Percentiles rank a stretch among this genome's conserved stretches.
Evolutionary conservation across 192 early-diverging fungal genomes (phyloP).

Genomic region (Borealophlyctis nickersoniae): DNA sequence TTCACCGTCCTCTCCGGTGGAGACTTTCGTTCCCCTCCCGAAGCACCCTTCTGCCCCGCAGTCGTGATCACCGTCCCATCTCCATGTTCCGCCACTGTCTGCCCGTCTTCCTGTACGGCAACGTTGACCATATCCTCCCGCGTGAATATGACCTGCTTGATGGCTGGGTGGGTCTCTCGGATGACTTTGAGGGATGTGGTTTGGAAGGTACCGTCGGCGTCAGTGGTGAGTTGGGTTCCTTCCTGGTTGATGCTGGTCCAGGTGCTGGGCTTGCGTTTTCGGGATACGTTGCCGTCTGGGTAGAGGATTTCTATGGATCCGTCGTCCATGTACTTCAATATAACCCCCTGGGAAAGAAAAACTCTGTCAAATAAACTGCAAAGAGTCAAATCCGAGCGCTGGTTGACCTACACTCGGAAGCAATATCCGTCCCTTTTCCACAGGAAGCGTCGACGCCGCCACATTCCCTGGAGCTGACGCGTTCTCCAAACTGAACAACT

Average conservation of each 20-base stretch:
- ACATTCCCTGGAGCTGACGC: conserved; percentile 1
- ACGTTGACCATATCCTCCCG: conserved; percentile 35
- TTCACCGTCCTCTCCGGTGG: conserved; percentile 5
- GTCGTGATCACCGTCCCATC: conserved; percentile 31
- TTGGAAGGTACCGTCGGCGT: background rate
- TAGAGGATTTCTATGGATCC: conserved; percentile 14
- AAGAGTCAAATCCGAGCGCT: too few species aligned
- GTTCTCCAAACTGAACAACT: background rate
- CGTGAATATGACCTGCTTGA: conserved; percentile 22
- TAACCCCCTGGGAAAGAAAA: conserved; percentile 29
- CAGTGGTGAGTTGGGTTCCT: conserved; percentile 9
- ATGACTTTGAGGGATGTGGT: conserved; percentile 14
- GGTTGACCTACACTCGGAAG: too few species aligned
- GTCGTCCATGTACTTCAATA: conserved; percentile 29
- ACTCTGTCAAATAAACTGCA: too few species aligned
- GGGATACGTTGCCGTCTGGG: conserved; percentile 31
- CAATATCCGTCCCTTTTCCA: too few species aligned
- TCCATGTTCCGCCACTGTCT: conserved; percentile 19
- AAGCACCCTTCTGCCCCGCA: background rate
- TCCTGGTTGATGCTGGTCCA: conserved; percentile 30
- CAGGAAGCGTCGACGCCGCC: too few species aligned
- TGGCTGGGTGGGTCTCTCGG: conserved; percentile 25
- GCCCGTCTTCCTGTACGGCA: conserved; percentile 15
- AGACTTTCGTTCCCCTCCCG: too few species aligned
- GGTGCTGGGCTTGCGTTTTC: background rate